Percentiles rank a stretch among this genome's conserved stretches.
These are phyloP conservation scores for Hypomyces rosellus DNA, from an alignment of 2,329 filamentous ascomycete genomes.

Conservation along the genomic window DNA sequence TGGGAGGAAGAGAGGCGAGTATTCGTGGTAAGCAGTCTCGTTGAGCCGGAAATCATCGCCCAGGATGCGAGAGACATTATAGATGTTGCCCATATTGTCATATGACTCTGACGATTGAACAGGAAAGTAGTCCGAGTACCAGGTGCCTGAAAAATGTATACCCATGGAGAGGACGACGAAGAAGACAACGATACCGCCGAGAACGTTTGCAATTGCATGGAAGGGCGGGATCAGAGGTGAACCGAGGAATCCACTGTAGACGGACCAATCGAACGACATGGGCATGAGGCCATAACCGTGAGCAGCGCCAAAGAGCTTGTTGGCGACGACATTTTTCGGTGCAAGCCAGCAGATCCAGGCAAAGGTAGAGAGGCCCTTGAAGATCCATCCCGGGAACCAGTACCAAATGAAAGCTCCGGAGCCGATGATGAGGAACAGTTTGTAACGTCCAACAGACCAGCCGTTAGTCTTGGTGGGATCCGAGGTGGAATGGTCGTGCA, in stretches of 20 bases:
- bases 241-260: slow-evolving; percentile 41
- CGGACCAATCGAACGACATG: slow-evolving; percentile 51
- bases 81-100: slow-evolving; percentile 55
- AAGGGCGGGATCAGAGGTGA: slow-evolving; percentile 49
- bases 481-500: slow-evolving; percentile 39
- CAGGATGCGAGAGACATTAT: slow-evolving; percentile 57
- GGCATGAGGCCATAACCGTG: slow-evolving; percentile 54
- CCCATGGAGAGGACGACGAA: slow-evolving; percentile 52
- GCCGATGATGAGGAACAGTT: slow-evolving; percentile 54
- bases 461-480: slow-evolving; percentile 48
- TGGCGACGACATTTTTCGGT: slow-evolving; percentile 53
- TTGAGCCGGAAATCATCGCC: slow-evolving; percentile 51
- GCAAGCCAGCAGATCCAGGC: slow-evolving; percentile 57
- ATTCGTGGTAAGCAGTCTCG: slow-evolving; percentile 52
- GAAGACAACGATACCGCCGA: slow-evolving; percentile 48
- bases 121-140: slow-evolving; percentile 55
- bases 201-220: slow-evolving; percentile 49
- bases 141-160: slow-evolving; percentile 51
- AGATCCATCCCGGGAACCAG: slow-evolving; percentile 58
- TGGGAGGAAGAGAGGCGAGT: slow-evolving; percentile 60
- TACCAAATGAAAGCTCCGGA: slow-evolving; percentile 48
- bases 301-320: slow-evolving; percentile 56
- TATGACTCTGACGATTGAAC: slow-evolving; percentile 55
- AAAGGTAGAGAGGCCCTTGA: slow-evolving; percentile 56
- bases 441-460: slow-evolving; percentile 59